Evolutionary conservation across 2,329 filamentous ascomycete species (phyloP).

Genomic region (Parastagonospora nodorum): DNA sequence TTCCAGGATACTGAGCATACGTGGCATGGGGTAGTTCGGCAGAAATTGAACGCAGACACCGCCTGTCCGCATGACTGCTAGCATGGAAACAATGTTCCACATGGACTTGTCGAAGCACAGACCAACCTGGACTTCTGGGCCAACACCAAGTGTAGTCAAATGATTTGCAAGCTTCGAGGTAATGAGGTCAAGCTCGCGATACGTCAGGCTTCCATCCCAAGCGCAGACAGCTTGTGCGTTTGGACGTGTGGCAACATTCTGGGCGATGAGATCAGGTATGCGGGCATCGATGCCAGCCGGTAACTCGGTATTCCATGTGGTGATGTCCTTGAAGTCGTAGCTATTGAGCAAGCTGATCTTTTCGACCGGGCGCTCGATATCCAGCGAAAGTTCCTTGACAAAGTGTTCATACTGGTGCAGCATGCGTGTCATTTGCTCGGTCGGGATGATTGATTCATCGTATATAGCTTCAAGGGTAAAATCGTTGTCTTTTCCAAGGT

Average conservation of each 20-base stretch:
- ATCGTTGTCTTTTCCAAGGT: slow-evolving; percentile 4
- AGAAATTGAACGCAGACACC: slow-evolving; percentile 19
- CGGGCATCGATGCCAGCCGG: slow-evolving; percentile 6
- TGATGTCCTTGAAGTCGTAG: slow-evolving; percentile 11
- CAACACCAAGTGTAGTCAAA: slow-evolving; percentile 18
- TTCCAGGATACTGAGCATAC: slow-evolving; percentile 7
- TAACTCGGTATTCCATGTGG: background rate
- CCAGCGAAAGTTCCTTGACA: slow-evolving; percentile 9
- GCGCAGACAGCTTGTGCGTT: slow-evolving; percentile 19
- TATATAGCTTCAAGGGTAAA: slow-evolving; percentile 17
- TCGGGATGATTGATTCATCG: slow-evolving; percentile 17
- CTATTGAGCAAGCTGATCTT: slow-evolving; percentile 11
- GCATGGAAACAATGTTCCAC: slow-evolving; percentile 33
- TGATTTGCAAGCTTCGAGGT: slow-evolving; percentile 17
- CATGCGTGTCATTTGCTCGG: slow-evolving; percentile 15
- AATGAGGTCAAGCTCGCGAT: slow-evolving; percentile 16
- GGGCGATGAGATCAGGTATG: slow-evolving; percentile 13
- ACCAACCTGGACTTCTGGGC: slow-evolving; percentile 21
- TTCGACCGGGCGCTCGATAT: slow-evolving; percentile 6
- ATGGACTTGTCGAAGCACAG: slow-evolving; percentile 38
- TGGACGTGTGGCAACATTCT: slow-evolving; percentile 7
- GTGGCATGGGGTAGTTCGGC: slow-evolving; percentile 9
- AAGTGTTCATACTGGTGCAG: slow-evolving; percentile 19
- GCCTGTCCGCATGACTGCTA: slow-evolving; percentile 35
- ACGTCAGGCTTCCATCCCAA: slow-evolving; percentile 28